Evolutionary conservation across 2,329 filamentous ascomycete genomes (phyloP).

Genomic region (Curvularia hawaiiensis): DNA sequence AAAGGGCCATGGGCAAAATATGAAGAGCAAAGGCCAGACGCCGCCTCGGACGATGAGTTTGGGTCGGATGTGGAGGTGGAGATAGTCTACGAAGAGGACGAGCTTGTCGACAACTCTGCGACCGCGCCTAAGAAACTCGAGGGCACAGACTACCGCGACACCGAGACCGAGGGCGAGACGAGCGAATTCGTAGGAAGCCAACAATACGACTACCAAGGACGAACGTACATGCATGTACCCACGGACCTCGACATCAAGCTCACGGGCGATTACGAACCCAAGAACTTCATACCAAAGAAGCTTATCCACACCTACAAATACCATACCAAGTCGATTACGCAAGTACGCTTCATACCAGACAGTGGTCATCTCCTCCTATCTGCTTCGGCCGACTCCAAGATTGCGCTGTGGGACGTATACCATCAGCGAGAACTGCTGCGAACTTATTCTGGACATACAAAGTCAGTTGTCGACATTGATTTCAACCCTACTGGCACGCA

Average conservation of each 20-base stretch:
- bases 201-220: constrained; percentile 89
- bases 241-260: constrained; percentile 62
- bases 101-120: constrained; percentile 63
- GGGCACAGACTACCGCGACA: constrained; percentile 58
- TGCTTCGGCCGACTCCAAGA: constrained; percentile 84
- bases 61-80: constrained; percentile 73
- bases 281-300: constrained; percentile 96
- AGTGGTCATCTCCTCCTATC: constrained; percentile 90
- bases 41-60: constrained; percentile 65
- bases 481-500: constrained; percentile 83
- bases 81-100: constrained; percentile 77
- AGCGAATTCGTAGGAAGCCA: constrained; percentile 84
- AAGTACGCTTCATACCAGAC: constrained; percentile 84
- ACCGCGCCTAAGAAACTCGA: constrained; percentile 65
- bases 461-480: constrained; percentile 85
- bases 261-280: constrained; percentile 75
- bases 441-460: constrained; percentile 89
- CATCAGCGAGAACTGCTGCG: constrained; percentile 86
- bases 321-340: constrained; percentile 80
- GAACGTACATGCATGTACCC: constrained; percentile 97
- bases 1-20: constrained; percentile 95
- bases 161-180: constrained; percentile 66
- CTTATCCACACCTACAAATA: constrained; percentile 90
- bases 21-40: constrained; percentile 71
- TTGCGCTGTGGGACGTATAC: constrained; percentile 95